These are phyloP conservation scores for Metschnikowia rubicola DNA, from an alignment of 805 yeast species.

Conservation along the genomic window DNA sequence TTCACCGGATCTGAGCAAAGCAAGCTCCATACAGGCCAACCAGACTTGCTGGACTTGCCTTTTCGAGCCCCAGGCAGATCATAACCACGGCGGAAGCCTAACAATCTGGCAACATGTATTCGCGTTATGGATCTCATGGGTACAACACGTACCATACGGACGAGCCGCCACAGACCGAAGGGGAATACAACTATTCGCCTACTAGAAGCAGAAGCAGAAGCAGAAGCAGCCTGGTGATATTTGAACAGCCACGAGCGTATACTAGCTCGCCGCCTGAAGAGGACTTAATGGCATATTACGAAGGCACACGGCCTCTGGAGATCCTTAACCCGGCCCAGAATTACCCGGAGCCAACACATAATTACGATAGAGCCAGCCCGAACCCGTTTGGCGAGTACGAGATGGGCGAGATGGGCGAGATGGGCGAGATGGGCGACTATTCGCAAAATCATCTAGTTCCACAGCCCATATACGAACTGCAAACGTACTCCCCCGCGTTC, in stretches of 20 bases:
- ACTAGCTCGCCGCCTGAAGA: constrained; percentile 7
- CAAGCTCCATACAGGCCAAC: neutral
- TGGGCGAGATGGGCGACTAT: constrained; percentile 18
- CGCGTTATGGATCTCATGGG: constrained; percentile 4
- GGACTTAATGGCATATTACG: constrained; percentile 15
- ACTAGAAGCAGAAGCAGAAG: constrained; percentile 9
- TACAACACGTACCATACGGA: constrained; percentile 2
- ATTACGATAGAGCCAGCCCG: constrained; percentile 15
- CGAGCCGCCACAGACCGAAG: constrained; percentile 11
- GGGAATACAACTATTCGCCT: constrained; percentile 13
- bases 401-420: constrained; percentile 10
- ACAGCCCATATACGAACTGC: neutral
- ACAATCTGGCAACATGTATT: neutral
- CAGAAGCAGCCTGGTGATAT: constrained; percentile 11
- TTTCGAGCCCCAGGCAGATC: constrained; percentile 3
- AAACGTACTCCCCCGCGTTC: constrained; percentile 29
- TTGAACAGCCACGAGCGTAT: constrained; percentile 14
- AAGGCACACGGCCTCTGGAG: constrained; percentile 14
- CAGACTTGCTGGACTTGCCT: neutral
- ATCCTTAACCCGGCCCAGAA: constrained; percentile 12
- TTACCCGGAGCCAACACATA: constrained; percentile 8
- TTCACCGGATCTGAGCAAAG: neutral
- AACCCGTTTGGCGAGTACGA: constrained; percentile 28
- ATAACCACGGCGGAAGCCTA: neutral
- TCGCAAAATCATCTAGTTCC: constrained; percentile 3